Evolutionary conservation across 108 stramenopile species (phyloP).

Genomic region (Cyclotella choctawhatcheeana): DNA sequence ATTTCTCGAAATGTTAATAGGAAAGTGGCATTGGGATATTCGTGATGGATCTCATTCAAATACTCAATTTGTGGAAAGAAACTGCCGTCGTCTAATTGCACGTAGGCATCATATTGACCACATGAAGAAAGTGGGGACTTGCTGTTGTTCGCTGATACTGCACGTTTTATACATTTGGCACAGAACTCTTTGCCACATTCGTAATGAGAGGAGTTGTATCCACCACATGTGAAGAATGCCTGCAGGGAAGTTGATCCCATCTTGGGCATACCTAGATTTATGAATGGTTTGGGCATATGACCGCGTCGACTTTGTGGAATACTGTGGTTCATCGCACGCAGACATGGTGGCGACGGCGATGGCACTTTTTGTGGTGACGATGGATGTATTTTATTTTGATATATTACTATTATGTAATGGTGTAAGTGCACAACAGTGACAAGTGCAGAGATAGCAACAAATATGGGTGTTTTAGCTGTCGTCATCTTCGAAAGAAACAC

Average conservation of each 20-base stretch:
- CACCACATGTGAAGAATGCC: constrained; percentile 14
- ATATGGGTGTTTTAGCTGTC: too few species aligned
- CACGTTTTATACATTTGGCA: constrained; percentile 9
- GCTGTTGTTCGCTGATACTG: neutral
- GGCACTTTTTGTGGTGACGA: too few species aligned
- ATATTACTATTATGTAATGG: too few species aligned
- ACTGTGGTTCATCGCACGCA: too few species aligned
- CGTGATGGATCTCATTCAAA: neutral
- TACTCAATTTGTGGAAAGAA: constrained; percentile 2
- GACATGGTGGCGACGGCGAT: too few species aligned
- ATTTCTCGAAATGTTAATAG: constrained; percentile 29
- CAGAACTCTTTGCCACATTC: constrained; percentile 5
- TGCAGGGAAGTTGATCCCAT: constrained; percentile 18
- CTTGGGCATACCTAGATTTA: constrained; percentile 18
- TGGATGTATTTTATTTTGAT: too few species aligned
- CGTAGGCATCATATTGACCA: constrained; percentile 12
- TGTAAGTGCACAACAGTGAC: too few species aligned
- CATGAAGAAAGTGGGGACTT: neutral
- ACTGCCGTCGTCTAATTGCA: neutral
- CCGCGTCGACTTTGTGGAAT: too few species aligned
- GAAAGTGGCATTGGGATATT: constrained; percentile 34
- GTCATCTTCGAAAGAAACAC: too few species aligned
- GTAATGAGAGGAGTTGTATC: constrained; percentile 16
- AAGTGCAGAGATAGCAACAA: too few species aligned
- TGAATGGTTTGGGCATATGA: too few species aligned